phyloP scores from a whole-genome alignment of 352 stramenopile species.

The Phytophthora idaei region DNA sequence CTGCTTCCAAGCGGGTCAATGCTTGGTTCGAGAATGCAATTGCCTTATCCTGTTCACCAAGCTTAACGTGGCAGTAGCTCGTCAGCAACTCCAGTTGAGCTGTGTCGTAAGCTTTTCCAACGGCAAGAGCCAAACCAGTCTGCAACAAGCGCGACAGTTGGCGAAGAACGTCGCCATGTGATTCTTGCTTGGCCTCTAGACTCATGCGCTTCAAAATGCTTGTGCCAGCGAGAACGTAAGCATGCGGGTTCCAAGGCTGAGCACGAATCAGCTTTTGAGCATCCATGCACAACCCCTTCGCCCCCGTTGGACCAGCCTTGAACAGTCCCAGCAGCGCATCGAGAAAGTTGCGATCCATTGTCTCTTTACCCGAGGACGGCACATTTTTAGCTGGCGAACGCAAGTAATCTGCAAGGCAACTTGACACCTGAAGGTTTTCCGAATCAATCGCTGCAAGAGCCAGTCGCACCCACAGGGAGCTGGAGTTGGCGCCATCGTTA shows the following conservation, averaged over 20 bases:
- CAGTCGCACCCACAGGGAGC: slow-evolving; percentile 31
- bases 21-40: slow-evolving; percentile 25
- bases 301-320: slow-evolving; percentile 21
- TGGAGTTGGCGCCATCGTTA: slow-evolving; percentile 26
- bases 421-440: slow-evolving; percentile 33
- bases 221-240: slow-evolving; percentile 56
- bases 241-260: slow-evolving; percentile 59
- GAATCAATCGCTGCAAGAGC: slow-evolving; percentile 49
- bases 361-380: slow-evolving; percentile 24
- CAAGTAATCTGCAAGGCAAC: slow-evolving; percentile 35
- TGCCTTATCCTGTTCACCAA: slow-evolving; percentile 31
- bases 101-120: slow-evolving; percentile 21
- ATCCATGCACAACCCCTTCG: slow-evolving; percentile 28
- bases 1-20: slow-evolving; percentile 30
- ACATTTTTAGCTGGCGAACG: slow-evolving; percentile 14
- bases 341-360: slow-evolving; percentile 36
- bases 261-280: slow-evolving; percentile 67
- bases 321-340: slow-evolving; percentile 45
- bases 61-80: slow-evolving; percentile 49
- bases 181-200: slow-evolving; percentile 20
- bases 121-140: slow-evolving; percentile 40
- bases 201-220: slow-evolving; percentile 53
- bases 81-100: slow-evolving; percentile 45
- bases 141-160: slow-evolving; percentile 46
- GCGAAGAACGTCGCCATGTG: slow-evolving; percentile 19